Base-by-base conservation (phyloP, 2,329 filamentous ascomycete genomes). In the Arthrobotrys musiformis region DNA sequence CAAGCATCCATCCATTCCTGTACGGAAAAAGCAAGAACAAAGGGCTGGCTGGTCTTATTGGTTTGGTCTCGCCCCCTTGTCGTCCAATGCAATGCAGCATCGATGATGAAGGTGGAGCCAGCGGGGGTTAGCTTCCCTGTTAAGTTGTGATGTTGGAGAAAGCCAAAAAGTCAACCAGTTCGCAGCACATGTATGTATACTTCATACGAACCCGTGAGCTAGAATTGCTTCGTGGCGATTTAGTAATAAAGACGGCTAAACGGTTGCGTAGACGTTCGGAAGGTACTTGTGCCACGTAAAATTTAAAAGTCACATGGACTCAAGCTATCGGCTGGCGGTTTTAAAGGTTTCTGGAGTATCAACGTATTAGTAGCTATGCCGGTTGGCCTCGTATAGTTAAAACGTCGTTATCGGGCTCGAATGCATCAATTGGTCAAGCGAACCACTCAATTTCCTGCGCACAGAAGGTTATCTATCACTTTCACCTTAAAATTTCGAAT, bases 51-150 rank as follows among this genome's bases (percentile, higher is more conserved):
- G 50, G 35, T 52, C 19, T 50, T 13, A 54, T 61, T 74, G 61
- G 61, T 15, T 28, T 74, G 52, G 3, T 46, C 26, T 24, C 17
- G 40, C 26, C 70, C 61, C 61, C 70, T 30, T 28, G 35, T 52
- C 56, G 44, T 35, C 61, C 69, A 66, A 73, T 72, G 60, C 35
- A 66, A 66, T 73, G 69, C 69, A 60, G 60, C 58, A 60, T 64
- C 56, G 72, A 63, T 35, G 72, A 63, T 35, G 56, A 64, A 64
- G 60, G 72, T 76, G 72, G 72, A 61, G 37, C 58, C 72, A 60
- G 48, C 64, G 58, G 56, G 72, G 72, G 64, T 70, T 69, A 68
- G 64, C 58, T 70, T 66, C 28, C 64, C 46, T 69, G 70, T 17
- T 44, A 33, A 56, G 70, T 63, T 60, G 62, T 62, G 61, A 68